Evolutionary conservation across 768 basidiomycete genomes (phyloP), one percentile per base, ranked within the genome.

Genomic region (Agrocybe praecox): DNA sequence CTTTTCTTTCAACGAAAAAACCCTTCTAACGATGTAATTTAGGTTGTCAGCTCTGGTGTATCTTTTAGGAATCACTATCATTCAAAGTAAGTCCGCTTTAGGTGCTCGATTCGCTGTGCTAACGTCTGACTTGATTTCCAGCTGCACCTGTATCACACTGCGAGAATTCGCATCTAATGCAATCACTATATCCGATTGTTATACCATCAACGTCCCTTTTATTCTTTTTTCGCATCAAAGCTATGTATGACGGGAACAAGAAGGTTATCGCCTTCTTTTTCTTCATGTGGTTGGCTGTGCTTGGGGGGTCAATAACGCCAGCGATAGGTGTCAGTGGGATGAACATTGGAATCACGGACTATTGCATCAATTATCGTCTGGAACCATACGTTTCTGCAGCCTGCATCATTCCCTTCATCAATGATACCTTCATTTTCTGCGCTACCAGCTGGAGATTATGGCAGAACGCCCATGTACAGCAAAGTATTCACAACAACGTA

Each of bases 361-460:
- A 65, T 44, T 73, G 73, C 59, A 49, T 71, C 21, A 53, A 58
- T 48, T 59, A 59, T 2, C 24, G 48, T 45, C 46, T 65, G 15
- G 24, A 62, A 14, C 9, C 52, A n/a, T 69, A 62, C 42, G 53
- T 60, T 17, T 56, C 53, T 10, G 58, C 64, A 17, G 57, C 67
- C 10, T 60, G 56, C 0, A 64, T 71, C 46, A 52, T 58, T 3
- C 54, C 62, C 1, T 51, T 68, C 1, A 53, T 72, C n/a, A 56
- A 67, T 40, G 73, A 75, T 50, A 72, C 69, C 0, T 49, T 61
- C 45, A 66, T 73, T 9, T 73, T 72, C 52, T 40, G 70, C 33
- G 65, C 70, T 17, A 70, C 73, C 5, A 69, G 73, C 10, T 68
- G 62, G 58, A 60, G 65, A 2, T 55, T 76, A 8, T 36, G 64